phyloP scores from a whole-genome alignment of 164 flowering plant species.

The Malania oleifera region DNA sequence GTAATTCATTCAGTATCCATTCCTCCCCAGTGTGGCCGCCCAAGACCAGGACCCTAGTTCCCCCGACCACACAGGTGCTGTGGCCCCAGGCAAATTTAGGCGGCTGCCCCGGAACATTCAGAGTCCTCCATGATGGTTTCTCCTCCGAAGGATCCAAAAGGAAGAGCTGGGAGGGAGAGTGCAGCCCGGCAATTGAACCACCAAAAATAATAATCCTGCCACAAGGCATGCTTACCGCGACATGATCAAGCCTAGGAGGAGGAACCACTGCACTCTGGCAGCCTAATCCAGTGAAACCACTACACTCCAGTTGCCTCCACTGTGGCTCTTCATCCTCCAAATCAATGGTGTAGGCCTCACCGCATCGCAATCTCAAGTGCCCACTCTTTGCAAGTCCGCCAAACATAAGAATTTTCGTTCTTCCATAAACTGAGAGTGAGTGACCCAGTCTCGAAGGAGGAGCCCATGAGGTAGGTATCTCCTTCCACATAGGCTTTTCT shows the following conservation, averaged over 20 bases:
- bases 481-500: conserved; percentile 74
- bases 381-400: conserved; percentile 90
- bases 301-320: conserved; percentile 72
- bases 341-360: conserved; percentile 79
- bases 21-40: conserved; percentile 88
- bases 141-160: conserved; percentile 81
- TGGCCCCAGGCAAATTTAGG: conserved; percentile 94
- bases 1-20: conserved; percentile 80
- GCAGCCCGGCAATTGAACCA: conserved; percentile 81
- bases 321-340: conserved; percentile 59
- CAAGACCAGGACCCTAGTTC: conserved; percentile 73
- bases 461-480: conserved; percentile 61
- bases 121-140: conserved; percentile 78
- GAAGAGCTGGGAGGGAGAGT: conserved; percentile 83
- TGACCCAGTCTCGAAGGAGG: conserved; percentile 85
- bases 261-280: conserved; percentile 59
- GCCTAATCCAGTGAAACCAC: conserved; percentile 39
- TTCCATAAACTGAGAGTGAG: conserved; percentile 75
- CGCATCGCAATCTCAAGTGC: conserved; percentile 59
- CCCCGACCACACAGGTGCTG: conserved; percentile 87
- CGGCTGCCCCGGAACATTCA: conserved; percentile 81
- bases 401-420: conserved; percentile 75
- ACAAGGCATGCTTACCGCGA: conserved; percentile 86
- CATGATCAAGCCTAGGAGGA: conserved; percentile 89
- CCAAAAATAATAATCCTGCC: conserved; percentile 80